These are phyloP conservation scores for Rubia balearica DNA, from an alignment of 305 asterid genomes.

Conservation along the genomic window DNA sequence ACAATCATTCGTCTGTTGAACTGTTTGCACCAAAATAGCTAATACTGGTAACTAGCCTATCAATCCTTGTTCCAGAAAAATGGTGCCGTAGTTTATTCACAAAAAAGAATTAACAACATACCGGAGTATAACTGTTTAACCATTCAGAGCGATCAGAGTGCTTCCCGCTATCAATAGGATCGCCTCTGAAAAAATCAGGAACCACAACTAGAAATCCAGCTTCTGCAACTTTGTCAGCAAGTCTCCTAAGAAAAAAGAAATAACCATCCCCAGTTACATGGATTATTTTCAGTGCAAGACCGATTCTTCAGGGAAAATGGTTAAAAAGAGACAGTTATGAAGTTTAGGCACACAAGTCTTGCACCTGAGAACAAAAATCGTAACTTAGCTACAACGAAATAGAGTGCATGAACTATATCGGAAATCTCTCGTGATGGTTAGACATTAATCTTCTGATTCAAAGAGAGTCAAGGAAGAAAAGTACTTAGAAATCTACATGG, in stretches of 20 bases:
- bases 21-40: not conserved
- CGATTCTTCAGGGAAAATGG: not conserved
- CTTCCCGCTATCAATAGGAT: conserved; percentile 29
- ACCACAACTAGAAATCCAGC: conserved; percentile 47
- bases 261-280: not conserved
- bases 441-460: not conserved
- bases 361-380: not conserved
- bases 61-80: not conserved
- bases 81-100: not conserved
- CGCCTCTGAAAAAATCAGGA: conserved; percentile 62
- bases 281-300: not conserved
- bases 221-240: conserved; percentile 53
- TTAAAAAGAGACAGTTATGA: not conserved
- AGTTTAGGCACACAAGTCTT: not conserved
- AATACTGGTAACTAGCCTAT: not conserved
- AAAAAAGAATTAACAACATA: conserved; percentile 5
- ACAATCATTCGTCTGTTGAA: not conserved
- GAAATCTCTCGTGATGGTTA: not conserved
- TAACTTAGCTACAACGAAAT: not conserved
- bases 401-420: not conserved
- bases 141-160: conserved; percentile 23
- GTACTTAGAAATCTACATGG: not conserved
- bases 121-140: conserved; percentile 33
- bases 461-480: not conserved
- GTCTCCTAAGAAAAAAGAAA: conserved; percentile 31